A percentile compares a stretch with the other conserved stretches of the same genome.
phyloP scores from a whole-genome alignment of 495 filamentous ascomycete species.

The Xylaria scruposa region DNA sequence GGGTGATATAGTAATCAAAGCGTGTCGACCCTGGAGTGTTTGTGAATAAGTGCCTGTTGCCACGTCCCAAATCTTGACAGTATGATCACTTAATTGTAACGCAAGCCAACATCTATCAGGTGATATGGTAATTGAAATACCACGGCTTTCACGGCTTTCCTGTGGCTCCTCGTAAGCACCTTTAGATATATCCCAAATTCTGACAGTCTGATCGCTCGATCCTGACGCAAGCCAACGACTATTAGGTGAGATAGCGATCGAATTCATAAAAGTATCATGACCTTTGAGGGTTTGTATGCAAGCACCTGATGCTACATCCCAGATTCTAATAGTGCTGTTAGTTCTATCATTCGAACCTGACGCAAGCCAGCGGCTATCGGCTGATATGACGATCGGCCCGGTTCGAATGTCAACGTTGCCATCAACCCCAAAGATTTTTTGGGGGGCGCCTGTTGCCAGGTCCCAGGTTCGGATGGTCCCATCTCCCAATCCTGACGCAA shows the following conservation, averaged over 20 bases:
- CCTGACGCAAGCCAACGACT: too few relatives aligned
- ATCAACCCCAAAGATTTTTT: background rate
- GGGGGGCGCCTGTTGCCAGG: conserved; percentile 12
- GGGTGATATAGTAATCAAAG: background rate
- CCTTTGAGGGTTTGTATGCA: background rate
- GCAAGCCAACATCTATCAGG: background rate
- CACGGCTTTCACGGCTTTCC: too few relatives aligned
- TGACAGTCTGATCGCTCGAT: too few relatives aligned
- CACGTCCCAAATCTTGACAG: background rate
- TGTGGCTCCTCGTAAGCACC: too few relatives aligned
- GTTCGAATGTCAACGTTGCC: too few relatives aligned
- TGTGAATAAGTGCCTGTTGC: background rate
- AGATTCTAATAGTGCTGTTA: too few relatives aligned
- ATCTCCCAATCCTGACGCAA: conserved; percentile 45
- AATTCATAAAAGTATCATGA: background rate
- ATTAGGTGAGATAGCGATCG: background rate
- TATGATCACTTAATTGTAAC: background rate
- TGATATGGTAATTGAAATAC: too few relatives aligned
- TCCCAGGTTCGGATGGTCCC: conserved; percentile 49
- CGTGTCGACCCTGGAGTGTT: background rate
- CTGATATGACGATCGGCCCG: conserved; percentile 1
- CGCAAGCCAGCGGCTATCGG: conserved; percentile 6
- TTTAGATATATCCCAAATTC: too few relatives aligned
- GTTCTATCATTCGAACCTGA: too few relatives aligned
- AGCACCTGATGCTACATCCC: background rate